Evolutionary conservation across 345 rosid species (phyloP), one percentile per base, ranked within the genome.

Genomic region (Odontarrhena argentea): DNA sequence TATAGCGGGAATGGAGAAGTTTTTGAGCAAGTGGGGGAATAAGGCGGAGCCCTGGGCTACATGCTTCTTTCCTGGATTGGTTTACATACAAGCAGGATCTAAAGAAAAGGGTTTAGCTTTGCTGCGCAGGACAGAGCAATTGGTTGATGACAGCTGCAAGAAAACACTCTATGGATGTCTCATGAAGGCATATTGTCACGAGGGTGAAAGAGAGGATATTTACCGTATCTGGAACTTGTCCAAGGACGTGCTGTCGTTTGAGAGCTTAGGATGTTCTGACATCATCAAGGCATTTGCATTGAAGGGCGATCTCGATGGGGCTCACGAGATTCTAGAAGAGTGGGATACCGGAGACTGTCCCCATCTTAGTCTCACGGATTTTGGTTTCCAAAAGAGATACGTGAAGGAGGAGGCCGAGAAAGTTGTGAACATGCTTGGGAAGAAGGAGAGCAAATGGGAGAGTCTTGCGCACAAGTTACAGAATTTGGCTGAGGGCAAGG

Each of bases 291-390:
- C 82, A 2, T 69, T 83, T 59, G 34, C 75, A 28, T 77, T 42
- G 66, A 61, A 83, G 37, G 79, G 77, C 24, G 81, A 87, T 53
- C 28, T 85, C 37, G 76, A 56, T 36, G 70, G 78, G 64, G 86
- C 87, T 9, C 82, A 81, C 63, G 78, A 54, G 65, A 76, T 87
- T 55, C 66, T 73, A n/a, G 63, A 76, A 58, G 92, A 85, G 56
- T 84, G 89, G 94, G 72, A 78, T 63, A 69, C 72, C 6, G 41
- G 53, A 8, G 55, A 32, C 36, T 32, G 60, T 42, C 6, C 7
- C 13, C 8, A 38, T 13, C 76, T 73, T 25, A 87, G 81, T 51
- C 10, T 70, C 25, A 15, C 75, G 59, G 77, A 84, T 35, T 66
- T 65, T 22, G 80, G 80, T 43, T 68, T 70, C 62, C 71, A 68